Evolutionary conservation across 352 stramenopile genomes (phyloP).

Genomic region (Phytophthora hybrid): DNA sequence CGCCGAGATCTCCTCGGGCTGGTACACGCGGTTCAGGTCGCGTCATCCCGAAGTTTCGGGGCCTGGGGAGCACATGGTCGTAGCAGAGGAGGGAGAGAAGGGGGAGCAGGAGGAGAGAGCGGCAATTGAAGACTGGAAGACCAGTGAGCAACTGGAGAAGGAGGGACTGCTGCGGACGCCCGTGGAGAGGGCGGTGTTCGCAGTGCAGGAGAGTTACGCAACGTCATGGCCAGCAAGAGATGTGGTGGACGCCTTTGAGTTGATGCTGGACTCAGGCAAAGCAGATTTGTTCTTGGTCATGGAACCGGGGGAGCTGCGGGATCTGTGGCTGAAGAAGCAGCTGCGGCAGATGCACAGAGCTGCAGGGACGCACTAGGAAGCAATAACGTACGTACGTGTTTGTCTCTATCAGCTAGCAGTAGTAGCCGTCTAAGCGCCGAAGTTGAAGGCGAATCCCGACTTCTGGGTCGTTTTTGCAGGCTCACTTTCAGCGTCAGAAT

Average conservation of each 20-base stretch:
- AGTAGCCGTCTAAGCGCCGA: constrained; percentile 32
- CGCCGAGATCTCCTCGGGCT: constrained; percentile 24
- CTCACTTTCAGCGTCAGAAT: constrained; percentile 30
- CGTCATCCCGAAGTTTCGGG: constrained; percentile 31
- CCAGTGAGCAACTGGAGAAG: not conserved
- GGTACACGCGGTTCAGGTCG: constrained; percentile 27
- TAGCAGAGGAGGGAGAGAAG: constrained; percentile 1
- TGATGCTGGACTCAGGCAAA: constrained; percentile 35
- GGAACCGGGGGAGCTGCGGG: constrained; percentile 19
- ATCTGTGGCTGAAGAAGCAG: constrained; percentile 37
- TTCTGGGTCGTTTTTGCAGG: constrained; percentile 27
- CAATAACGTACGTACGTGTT: not conserved
- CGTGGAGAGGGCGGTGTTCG: constrained; percentile 24
- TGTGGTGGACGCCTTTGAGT: constrained; percentile 35
- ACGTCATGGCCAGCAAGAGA: constrained; percentile 18
- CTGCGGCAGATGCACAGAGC: constrained; percentile 3
- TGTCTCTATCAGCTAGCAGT: no score
- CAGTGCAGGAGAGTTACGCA: constrained; percentile 30
- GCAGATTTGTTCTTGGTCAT: constrained; percentile 33
- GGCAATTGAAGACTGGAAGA: constrained; percentile 1
- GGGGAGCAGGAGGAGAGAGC: not conserved
- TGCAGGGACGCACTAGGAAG: no score
- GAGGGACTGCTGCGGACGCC: constrained; percentile 9
- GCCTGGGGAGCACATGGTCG: constrained; percentile 10
- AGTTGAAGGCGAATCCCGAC: constrained; percentile 55